Evolutionary conservation across 371 early-diverging fungal species (phyloP).

Genomic region (Mortierella sp.): DNA sequence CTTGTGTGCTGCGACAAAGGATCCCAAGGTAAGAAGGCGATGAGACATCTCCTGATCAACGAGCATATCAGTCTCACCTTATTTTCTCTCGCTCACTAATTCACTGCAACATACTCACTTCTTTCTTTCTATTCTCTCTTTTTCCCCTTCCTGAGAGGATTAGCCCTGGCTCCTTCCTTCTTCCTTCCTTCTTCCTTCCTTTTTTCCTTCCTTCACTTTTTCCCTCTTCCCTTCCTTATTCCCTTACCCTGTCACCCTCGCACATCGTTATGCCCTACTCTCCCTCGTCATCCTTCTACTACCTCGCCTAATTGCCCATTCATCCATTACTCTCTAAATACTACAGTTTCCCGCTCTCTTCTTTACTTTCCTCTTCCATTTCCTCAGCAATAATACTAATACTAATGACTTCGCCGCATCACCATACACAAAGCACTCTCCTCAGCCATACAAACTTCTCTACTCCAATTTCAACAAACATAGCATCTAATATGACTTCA

Average conservation of each 20-base stretch:
- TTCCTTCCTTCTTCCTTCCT: background rate
- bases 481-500: background rate
- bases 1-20: background rate
- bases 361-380: background rate
- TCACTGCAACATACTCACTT: background rate
- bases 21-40: background rate
- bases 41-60: background rate
- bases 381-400: background rate
- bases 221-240: too few species aligned
- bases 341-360: background rate
- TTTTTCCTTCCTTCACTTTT: background rate
- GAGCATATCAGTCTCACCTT: background rate
- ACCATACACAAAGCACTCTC: background rate
- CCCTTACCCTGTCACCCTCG: background rate
- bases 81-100: background rate
- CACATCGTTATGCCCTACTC: background rate
- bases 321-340: background rate
- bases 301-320: background rate
- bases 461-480: constrained; percentile 1
- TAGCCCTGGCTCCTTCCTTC: background rate
- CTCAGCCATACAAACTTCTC: background rate
- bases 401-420: constrained; percentile 7
- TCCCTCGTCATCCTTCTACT: background rate
- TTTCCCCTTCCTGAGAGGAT: background rate
- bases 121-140: background rate